A percentile compares a stretch with the other conserved stretches of the same genome.
Conservation (phyloP, 2,329 filamentous ascomycete species). For the Camillea tinctor region DNA sequence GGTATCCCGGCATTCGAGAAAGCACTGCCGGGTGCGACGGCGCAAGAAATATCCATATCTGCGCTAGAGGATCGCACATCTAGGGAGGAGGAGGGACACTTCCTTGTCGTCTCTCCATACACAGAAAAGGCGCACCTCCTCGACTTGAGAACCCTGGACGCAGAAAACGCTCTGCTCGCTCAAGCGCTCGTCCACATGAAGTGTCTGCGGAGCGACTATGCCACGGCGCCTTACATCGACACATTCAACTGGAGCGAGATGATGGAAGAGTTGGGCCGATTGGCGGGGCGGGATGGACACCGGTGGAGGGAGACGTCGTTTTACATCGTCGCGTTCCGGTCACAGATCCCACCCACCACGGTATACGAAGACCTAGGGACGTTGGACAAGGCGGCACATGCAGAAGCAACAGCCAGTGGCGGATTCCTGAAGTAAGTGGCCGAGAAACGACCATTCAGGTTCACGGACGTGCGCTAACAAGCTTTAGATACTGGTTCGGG, state of each 20-base stretch:
- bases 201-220: constrained; percentile 68
- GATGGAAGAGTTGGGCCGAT: constrained; percentile 54
- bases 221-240: constrained; percentile 68
- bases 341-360: constrained; percentile 64
- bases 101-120: constrained; percentile 74
- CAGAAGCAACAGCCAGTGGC: constrained; percentile 75
- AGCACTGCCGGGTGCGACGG: constrained; percentile 12
- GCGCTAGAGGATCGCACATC: constrained; percentile 3
- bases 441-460: constrained; percentile 11
- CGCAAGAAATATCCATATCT: constrained; percentile 7
- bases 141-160: constrained; percentile 65
- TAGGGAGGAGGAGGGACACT: constrained; percentile 14
- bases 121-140: constrained; percentile 68
- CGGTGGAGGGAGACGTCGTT: constrained; percentile 64
- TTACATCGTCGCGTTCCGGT: constrained; percentile 84
- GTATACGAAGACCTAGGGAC: constrained; percentile 66
- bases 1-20: constrained; percentile 10
- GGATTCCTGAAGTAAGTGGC: constrained; percentile 71
- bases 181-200: constrained; percentile 65
- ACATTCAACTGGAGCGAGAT: constrained; percentile 76
- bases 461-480: constrained; percentile 20
- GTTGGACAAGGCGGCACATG: constrained; percentile 76
- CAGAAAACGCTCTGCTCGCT: constrained; percentile 67
- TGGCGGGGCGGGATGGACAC: constrained; percentile 47
- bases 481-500: constrained; percentile 80